These are phyloP conservation scores for Fusarium nanum DNA, from an alignment of 2,329 filamentous ascomycete species.

Conservation along the genomic window DNA sequence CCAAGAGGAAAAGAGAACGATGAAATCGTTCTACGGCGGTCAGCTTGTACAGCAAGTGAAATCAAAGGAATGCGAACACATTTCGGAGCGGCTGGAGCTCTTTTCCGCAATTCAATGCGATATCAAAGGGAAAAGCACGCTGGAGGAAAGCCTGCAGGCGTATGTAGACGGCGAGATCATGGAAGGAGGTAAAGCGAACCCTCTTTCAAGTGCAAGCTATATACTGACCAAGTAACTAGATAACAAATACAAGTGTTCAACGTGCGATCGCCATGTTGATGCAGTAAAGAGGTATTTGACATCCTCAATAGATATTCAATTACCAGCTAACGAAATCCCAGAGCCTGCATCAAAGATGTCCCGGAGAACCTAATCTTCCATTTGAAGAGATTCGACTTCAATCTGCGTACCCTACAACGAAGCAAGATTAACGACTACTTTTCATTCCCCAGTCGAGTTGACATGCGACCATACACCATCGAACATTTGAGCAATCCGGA, in stretches of 20 bases:
- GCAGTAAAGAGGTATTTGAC: slow-evolving; percentile 82
- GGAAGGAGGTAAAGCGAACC: slow-evolving; percentile 75
- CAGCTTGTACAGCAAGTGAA: slow-evolving; percentile 94
- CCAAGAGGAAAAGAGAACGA: slow-evolving; percentile 73
- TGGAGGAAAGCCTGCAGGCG: slow-evolving; percentile 90
- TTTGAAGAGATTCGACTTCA: slow-evolving; percentile 88
- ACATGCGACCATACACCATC: slow-evolving; percentile 92
- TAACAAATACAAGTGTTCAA: slow-evolving; percentile 98
- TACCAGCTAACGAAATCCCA: slow-evolving; percentile 47
- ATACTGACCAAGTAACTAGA: slow-evolving; percentile 61
- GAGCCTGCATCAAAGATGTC: slow-evolving; percentile 90
- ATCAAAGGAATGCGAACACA: slow-evolving; percentile 92
- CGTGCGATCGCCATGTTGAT: slow-evolving; percentile 88
- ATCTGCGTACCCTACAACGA: slow-evolving; percentile 78
- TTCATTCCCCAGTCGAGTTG: slow-evolving; percentile 82
- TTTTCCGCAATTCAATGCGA: slow-evolving; percentile 97
- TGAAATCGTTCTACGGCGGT: slow-evolving; percentile 90
- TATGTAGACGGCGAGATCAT: slow-evolving; percentile 97
- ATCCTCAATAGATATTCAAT: not conserved
- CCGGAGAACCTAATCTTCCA: slow-evolving; percentile 97
- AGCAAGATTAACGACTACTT: slow-evolving; percentile 98
- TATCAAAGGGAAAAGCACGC: slow-evolving; percentile 87
- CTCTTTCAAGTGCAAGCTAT: not conserved
- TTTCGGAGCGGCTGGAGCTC: slow-evolving; percentile 88
- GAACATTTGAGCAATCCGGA: slow-evolving; percentile 78